Evolutionary conservation across 352 stramenopile species (phyloP).

Genomic region (Phytophthora rubi): DNA sequence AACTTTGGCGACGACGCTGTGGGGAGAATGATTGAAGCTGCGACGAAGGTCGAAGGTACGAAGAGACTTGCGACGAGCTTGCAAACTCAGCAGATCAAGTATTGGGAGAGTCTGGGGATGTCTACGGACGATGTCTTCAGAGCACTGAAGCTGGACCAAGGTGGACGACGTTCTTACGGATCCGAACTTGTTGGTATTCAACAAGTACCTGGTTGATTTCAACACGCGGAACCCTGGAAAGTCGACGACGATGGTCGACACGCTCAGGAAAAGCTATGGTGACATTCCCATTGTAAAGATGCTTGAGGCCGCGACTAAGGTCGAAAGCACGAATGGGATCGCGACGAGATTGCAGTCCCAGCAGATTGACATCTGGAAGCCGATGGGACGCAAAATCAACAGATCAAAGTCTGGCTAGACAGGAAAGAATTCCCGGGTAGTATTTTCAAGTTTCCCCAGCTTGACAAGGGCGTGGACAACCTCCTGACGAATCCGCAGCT

Average conservation of each 20-base stretch:
- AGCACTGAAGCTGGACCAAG: not conserved
- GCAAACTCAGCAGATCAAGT: slow-evolving; percentile 6
- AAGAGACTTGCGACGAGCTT: slow-evolving; percentile 2
- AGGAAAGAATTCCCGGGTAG: not conserved
- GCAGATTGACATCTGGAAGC: slow-evolving; percentile 2
- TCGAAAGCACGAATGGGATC: not conserved
- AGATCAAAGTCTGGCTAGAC: not conserved
- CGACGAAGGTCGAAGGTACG: not conserved
- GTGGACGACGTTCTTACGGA: slow-evolving; percentile 1
- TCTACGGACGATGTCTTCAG: slow-evolving; percentile 1
- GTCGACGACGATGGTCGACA: slow-evolving; percentile 4
- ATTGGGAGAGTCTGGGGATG: not conserved
- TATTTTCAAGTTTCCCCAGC: slow-evolving; percentile 3
- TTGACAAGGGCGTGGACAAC: slow-evolving; percentile 15
- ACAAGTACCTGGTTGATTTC: slow-evolving; percentile 11
- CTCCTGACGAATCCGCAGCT: slow-evolving; percentile 8
- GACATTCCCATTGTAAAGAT: not conserved
- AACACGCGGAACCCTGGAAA: slow-evolving; percentile 8
- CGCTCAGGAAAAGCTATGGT: not conserved
- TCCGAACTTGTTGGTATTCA: slow-evolving; percentile 1
- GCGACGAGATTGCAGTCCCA: not conserved
- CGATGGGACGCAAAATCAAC: slow-evolving; percentile 2
- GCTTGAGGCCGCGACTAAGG: not conserved
- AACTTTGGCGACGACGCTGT: not conserved
- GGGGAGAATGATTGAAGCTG: not conserved